phyloP scores from a whole-genome alignment of 805 yeast species.

The Henningerozyma blattae region DNA sequence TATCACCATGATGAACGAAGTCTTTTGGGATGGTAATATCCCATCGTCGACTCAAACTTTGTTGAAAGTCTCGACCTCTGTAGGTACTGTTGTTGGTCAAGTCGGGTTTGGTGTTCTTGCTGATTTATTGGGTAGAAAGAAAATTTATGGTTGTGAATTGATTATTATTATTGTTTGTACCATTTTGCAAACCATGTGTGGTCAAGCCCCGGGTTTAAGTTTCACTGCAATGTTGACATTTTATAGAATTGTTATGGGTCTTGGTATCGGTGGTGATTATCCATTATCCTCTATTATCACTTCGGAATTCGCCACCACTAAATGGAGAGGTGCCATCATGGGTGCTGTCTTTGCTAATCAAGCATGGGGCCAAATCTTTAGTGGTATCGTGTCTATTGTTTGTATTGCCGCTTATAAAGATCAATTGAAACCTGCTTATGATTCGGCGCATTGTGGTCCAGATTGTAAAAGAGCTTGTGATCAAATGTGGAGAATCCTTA shows the following conservation, averaged over 20 bases:
- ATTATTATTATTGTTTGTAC: constrained; percentile 76
- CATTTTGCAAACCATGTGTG: constrained; percentile 62
- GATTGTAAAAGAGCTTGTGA: constrained; percentile 70
- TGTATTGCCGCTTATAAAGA: constrained; percentile 68
- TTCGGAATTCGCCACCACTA: constrained; percentile 85
- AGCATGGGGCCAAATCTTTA: constrained; percentile 89
- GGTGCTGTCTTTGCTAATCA: constrained; percentile 94
- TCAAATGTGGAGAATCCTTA: constrained; percentile 86
- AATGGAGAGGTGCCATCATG: constrained; percentile 98
- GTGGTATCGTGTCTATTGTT: constrained; percentile 72
- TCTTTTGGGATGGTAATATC: constrained; percentile 51
- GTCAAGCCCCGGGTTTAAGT: constrained; percentile 57
- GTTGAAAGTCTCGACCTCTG: constrained; percentile 80
- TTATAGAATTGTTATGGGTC: constrained; percentile 82
- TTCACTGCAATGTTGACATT: constrained; percentile 65
- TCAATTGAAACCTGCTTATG: constrained; percentile 40
- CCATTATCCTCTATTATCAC: constrained; percentile 90
- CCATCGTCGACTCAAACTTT: constrained; percentile 68
- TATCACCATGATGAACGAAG: constrained; percentile 65
- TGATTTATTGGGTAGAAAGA: constrained; percentile 76
- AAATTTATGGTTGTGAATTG: constrained; percentile 76
- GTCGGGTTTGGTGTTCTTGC: constrained; percentile 73
- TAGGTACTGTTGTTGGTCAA: constrained; percentile 90
- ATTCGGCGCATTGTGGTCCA: constrained; percentile 49
- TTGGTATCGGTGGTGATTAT: constrained; percentile 96